A percentile compares a stretch with the other conserved stretches of the same genome.
These are phyloP conservation scores for Chaetomiaceae sp. DNA, from an alignment of 2,329 filamentous ascomycete genomes.

Conservation along the genomic window DNA sequence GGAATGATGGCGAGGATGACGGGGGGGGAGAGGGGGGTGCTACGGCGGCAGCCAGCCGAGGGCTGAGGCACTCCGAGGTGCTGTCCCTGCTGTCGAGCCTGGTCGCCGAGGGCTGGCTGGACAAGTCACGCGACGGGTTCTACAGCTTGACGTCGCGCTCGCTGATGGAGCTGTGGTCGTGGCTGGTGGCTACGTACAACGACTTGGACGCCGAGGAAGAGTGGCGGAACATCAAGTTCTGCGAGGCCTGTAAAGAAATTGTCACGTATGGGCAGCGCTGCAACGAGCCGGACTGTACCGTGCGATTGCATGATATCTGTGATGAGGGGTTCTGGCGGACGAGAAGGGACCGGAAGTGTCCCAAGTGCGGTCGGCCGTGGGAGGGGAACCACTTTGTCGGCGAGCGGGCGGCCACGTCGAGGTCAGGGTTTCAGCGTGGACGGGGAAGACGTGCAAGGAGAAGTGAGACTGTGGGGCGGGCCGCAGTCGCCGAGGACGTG, in stretches of 20 bases:
- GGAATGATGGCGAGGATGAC: conserved; percentile 12
- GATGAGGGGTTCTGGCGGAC: conserved; percentile 68
- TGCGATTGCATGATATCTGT: conserved; percentile 74
- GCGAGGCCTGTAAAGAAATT: conserved; percentile 83
- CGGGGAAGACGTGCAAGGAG: conserved; percentile 34
- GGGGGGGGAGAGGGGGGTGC: conserved; percentile 27
- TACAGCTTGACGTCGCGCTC: conserved; percentile 73
- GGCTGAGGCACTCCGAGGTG: conserved; percentile 72
- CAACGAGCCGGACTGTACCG: conserved; percentile 59
- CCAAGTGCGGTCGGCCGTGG: conserved; percentile 54
- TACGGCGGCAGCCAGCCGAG: conserved; percentile 41
- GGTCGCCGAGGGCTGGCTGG: conserved; percentile 78
- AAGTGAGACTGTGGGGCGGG: conserved; percentile 32
- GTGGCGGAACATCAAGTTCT: conserved; percentile 76
- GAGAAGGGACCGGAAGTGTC: conserved; percentile 59
- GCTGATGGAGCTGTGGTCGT: conserved; percentile 78
- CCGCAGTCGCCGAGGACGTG: conserved; percentile 24
- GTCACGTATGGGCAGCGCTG: conserved; percentile 82
- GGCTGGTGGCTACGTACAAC: conserved; percentile 88
- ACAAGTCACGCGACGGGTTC: conserved; percentile 65
- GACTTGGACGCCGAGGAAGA: conserved; percentile 60
- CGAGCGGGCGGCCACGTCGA: conserved; percentile 53
- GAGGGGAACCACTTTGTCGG: conserved; percentile 48
- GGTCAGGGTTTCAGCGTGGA: conserved; percentile 46
- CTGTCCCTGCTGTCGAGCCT: conserved; percentile 67